Conservation (phyloP, 805 yeast genomes). For the Wickerhamomyces tratensis region DNA sequence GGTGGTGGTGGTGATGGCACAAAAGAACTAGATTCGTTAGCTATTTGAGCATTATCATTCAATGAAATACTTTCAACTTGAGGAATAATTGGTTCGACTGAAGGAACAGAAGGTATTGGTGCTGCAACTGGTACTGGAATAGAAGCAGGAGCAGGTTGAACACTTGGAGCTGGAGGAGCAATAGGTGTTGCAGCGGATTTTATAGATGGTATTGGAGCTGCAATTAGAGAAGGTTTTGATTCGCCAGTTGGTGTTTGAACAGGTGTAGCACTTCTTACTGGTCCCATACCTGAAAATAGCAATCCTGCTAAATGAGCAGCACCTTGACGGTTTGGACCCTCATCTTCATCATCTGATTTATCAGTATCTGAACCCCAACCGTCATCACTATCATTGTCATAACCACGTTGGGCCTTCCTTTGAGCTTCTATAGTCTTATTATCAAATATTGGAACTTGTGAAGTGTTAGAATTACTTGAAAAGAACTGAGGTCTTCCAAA, state of each 20-base stretch:
- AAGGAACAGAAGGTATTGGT: slow-evolving; percentile 12
- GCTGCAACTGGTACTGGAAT: no score
- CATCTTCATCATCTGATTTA: slow-evolving; percentile 24
- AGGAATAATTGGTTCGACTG: slow-evolving; percentile 2
- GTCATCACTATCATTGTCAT: slow-evolving; percentile 24
- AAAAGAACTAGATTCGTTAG: slow-evolving; percentile 3
- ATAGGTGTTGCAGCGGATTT: slow-evolving; percentile 14
- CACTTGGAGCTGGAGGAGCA: slow-evolving; percentile 18
- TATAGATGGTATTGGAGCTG: slow-evolving; percentile 1
- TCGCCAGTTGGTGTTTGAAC: slow-evolving; percentile 8
- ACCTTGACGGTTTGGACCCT: slow-evolving; percentile 19
- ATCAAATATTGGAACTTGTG: slow-evolving; percentile 30
- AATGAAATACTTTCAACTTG: slow-evolving; percentile 3
- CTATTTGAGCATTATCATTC: no score
- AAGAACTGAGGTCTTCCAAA: slow-evolving; percentile 41
- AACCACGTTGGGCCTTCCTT: slow-evolving; percentile 58
- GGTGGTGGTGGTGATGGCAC: slow-evolving; percentile 19
- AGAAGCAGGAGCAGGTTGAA: neutral
- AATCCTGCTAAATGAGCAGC: slow-evolving; percentile 20
- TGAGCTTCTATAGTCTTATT: slow-evolving; percentile 56
- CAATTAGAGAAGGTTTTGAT: no score
- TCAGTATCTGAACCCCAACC: slow-evolving; percentile 25
- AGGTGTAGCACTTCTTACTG: slow-evolving; percentile 11
- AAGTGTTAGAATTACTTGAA: slow-evolving; percentile 12
- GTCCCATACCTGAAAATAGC: slow-evolving; percentile 17